Base-by-base conservation (phyloP, 768 basidiomycete species). In the Lactifluus pinguis region DNA sequence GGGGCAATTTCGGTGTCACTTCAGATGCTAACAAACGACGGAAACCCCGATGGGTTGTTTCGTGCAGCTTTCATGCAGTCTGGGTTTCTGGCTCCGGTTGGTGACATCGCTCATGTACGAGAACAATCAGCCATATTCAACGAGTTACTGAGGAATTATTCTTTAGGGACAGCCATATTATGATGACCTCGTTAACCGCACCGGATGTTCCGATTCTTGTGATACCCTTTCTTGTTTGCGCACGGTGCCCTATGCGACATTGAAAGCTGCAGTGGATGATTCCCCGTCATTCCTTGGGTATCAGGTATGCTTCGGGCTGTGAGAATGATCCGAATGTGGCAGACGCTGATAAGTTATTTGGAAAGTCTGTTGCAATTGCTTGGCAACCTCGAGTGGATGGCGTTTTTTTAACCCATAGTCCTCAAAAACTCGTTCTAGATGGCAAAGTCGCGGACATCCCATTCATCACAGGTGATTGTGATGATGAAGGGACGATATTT, bases 1-100 rank as follows among this genome's bases (percentile, higher is more conserved):
- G 83, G 83, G 9, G 80, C 80, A 3, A 77, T 80, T 49, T 76
- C 76, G 10, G 73, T 74, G 0, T 67, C 73, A 2, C 50, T 77
- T 50, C 80, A 81, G 4, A 72, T 79, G 71, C 60, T 78, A 29
- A 68, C 73, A n/a, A 75, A 75, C 57, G 66, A 71, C 29, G 77
- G 76, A 0, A 68, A 72, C 25, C 64, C 65, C 30, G 71, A 73
- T 17, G 72, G 68, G 1, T 69, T 77, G 3, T 79, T 78, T 69
- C 72, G 34, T 36, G 34, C 7, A 10, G 34, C 34, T 36, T 36
- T 36, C 34, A 36, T 36, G 34, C 34, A 36, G 57, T 77, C 76
- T n/a, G 76, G 77, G 4, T 70, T 72, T 0, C 74, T 75, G 0
- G 61, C 71, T 6, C 70, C 71, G 3, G 64, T 69, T 11, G 70